These are phyloP conservation scores for Articulospora tetracladia DNA, from an alignment of 495 filamentous ascomycete genomes.

Conservation along the genomic window DNA sequence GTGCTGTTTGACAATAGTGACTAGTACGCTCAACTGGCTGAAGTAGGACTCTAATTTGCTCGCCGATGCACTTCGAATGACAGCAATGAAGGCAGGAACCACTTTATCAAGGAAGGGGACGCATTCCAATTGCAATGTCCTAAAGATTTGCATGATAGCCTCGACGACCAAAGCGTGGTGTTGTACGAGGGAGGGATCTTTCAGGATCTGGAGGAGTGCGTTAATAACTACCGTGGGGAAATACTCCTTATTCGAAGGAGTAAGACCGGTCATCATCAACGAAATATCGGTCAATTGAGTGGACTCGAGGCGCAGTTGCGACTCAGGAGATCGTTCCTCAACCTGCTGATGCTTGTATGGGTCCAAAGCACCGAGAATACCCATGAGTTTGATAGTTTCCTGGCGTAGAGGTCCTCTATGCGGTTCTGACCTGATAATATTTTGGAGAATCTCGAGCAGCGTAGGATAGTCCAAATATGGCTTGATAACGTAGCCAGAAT, in stretches of 20 bases:
- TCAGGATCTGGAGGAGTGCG: slow-evolving; percentile 83
- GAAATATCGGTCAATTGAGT: slow-evolving; percentile 83
- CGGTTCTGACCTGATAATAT: slow-evolving; percentile 86
- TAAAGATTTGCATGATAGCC: slow-evolving; percentile 97
- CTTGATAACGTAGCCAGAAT: slow-evolving; percentile 95
- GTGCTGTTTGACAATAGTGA: slow-evolving; percentile 93
- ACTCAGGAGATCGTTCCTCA: slow-evolving; percentile 59
- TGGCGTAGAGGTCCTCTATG: slow-evolving; percentile 75
- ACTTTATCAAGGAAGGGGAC: slow-evolving; percentile 91
- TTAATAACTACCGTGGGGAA: slow-evolving; percentile 98
- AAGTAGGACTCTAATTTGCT: slow-evolving; percentile 89
- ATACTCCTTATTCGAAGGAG: slow-evolving; percentile 95
- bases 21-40: slow-evolving; percentile 88
- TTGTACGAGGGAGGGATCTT: slow-evolving; percentile 79
- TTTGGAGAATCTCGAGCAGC: slow-evolving; percentile 84
- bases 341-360: slow-evolving; percentile 90
- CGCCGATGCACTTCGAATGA: slow-evolving; percentile 71
- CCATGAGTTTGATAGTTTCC: slow-evolving; percentile 93
- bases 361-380: slow-evolving; percentile 92
- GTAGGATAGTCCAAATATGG: slow-evolving; percentile 94
- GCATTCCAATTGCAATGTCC: slow-evolving; percentile 90
- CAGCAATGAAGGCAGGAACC: slow-evolving; percentile 84
- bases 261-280: slow-evolving; percentile 96
- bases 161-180: slow-evolving; percentile 96
- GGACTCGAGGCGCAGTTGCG: slow-evolving; percentile 56